Conservation (phyloP, 2,329 filamentous ascomycete species). For the Clonostachys byssicola region DNA sequence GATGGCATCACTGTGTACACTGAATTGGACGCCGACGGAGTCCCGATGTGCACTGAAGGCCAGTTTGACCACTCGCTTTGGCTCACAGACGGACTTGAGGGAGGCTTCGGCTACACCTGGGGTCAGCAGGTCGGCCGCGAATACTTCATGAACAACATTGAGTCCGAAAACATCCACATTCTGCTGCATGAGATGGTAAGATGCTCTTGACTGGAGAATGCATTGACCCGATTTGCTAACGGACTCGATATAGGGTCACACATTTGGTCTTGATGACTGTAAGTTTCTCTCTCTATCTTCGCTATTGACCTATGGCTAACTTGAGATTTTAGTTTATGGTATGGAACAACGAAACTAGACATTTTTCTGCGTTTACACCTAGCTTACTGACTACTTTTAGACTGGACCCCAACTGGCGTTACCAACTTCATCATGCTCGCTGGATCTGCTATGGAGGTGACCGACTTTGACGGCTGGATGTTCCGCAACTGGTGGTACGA, state of each 20-base stretch:
- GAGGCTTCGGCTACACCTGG: slow-evolving; percentile 41
- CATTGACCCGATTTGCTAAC: no score
- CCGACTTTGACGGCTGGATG: slow-evolving; percentile 46
- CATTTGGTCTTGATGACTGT: slow-evolving; percentile 34
- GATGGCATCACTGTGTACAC: slow-evolving; percentile 34
- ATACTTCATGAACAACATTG: slow-evolving; percentile 32
- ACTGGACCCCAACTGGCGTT: slow-evolving; percentile 36
- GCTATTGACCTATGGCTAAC: slow-evolving; percentile 4
- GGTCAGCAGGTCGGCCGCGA: slow-evolving; percentile 37
- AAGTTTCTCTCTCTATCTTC: slow-evolving; percentile 2
- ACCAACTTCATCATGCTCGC: slow-evolving; percentile 39
- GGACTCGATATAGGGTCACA: slow-evolving; percentile 21
- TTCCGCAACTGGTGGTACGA: slow-evolving; percentile 38
- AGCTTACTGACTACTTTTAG: slow-evolving; percentile 8
- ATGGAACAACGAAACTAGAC: no score
- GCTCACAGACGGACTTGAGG: slow-evolving; percentile 38
- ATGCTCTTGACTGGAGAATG: no score
- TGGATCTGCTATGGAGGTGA: slow-evolving; percentile 32
- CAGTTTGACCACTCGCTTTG: slow-evolving; percentile 42
- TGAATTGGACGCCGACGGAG: slow-evolving; percentile 27
- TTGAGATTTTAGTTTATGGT: slow-evolving; percentile 1
- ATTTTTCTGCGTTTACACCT: slow-evolving; percentile 3
- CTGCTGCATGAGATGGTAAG: slow-evolving; percentile 33
- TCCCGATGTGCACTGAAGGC: slow-evolving; percentile 32
- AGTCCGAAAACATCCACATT: slow-evolving; percentile 33